Evolutionary conservation across 2,329 filamentous ascomycete species (phyloP), one percentile per base, ranked within the genome.

Genomic region (Bipolaris cookei): DNA sequence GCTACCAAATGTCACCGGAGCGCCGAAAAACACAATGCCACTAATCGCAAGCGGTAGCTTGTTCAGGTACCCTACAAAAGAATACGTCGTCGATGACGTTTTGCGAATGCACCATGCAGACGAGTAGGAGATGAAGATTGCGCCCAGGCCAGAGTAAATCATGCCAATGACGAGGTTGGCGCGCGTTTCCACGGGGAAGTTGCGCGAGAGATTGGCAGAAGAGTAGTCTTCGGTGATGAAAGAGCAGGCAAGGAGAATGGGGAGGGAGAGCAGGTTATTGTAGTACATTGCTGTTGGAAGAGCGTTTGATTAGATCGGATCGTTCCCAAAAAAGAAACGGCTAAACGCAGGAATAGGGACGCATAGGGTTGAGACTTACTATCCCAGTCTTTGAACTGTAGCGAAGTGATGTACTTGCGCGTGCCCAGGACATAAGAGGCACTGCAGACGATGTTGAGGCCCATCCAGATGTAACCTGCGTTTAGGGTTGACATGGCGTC

Each of bases 301-400:
- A 30, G 28, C 10, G 10, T 30, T 30, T 30, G 10, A 13, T 30
- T 13, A 30, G 28, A 30, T 30, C 3, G 28, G 10, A 11, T 13
- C 2, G 10, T 30, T 30, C 1, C 8, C 25, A 28, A 28, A 28
- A 34, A 38, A 16, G 3, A 38, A 38, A 38, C 1, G 37, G 7
- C 4, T 10, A 18, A 10, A 14, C 3, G 34, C 11, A 20, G 42
- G 11, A 7, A 4, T 4, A 4, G 28, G 28, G 7, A 30, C 10
- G 28, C 10, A 30, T 30, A 11, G 28, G 10, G 10, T 30, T 4
- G 28, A 6, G 34, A 55, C 94, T 80, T 85, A 97, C 93, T 97
- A 78, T 99, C 95, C 83, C 96, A 98, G 77, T 98, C 95, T 84
- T 97, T 97, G 81, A 98, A 98, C 84, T 97, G 97, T 82, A 96